Conservation (phyloP, 129 eudicot species). For the Chrysanthemum seticuspe region DNA sequence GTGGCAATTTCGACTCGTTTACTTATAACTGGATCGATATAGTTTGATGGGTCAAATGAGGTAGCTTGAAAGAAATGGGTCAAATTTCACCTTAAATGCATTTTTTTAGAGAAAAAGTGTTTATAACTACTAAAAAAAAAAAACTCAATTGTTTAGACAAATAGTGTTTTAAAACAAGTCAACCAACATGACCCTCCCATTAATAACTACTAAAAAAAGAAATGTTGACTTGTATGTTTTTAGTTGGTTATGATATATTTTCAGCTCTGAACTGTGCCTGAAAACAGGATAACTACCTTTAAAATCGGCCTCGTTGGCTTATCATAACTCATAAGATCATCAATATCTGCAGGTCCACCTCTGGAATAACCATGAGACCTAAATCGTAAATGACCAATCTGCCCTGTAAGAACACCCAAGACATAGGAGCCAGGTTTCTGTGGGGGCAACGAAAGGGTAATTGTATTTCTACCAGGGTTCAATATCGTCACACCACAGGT, state of each 20-base stretch:
- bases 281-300: conserved; percentile 51
- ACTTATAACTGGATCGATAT: no score
- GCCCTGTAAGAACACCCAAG: conserved; percentile 93
- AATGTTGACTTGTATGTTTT: not conserved
- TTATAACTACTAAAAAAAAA: no score
- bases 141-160: no score
- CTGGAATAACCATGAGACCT: conserved; percentile 96
- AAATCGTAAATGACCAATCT: conserved; percentile 89
- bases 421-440: conserved; percentile 97
- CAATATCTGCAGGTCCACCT: conserved; percentile 91
- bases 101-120: no score
- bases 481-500: conserved; percentile 70
- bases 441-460: conserved; percentile 77
- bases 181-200: not conserved
- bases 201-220: not conserved
- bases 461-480: conserved; percentile 74
- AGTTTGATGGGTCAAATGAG: no score
- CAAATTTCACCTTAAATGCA: no score
- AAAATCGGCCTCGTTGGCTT: conserved; percentile 89
- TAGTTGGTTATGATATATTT: not conserved
- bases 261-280: not conserved
- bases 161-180: not conserved
- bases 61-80: no score
- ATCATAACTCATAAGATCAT: conserved; percentile 92
- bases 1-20: no score